Evolutionary conservation across 1,284 basidiomycete genomes (phyloP), one percentile per base, ranked within the genome.

Genomic region (Rhodotorula sp.): DNA sequence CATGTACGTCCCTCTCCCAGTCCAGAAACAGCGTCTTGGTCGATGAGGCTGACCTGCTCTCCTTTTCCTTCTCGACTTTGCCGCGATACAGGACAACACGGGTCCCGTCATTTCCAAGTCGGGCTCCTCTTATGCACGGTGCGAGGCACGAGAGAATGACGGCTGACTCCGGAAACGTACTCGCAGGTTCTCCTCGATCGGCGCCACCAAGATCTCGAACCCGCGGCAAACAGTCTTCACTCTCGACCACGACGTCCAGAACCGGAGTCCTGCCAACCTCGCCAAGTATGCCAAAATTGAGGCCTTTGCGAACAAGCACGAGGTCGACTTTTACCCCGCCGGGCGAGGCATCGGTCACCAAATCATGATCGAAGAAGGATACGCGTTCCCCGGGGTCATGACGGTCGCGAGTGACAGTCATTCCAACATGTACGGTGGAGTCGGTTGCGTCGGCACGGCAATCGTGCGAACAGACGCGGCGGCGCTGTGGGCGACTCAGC

Each of bases 291-390:
- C 90, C 54, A 88, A 87, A 69, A 99, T 99, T 72, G 95, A 98
- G 81, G 86, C 87, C 2, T 99, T 98, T 79, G 95, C 94, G 5
- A 88, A 93, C 59, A 83, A 87, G 70, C 91, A 98, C 77, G 86
- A 86, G 16, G 85, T 99, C 77, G 93, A 99, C 83, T 99, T 99
- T 82, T 99, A 94, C 82, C 96, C 96, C 58, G 95, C 96, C 7
- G 97, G 96, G 26, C 87, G 96, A 54, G 96, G 96, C n/a, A 99
- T 99, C 73, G 96, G 96, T 0, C 94, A 97, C 82, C 94, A 97
- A 81, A 87, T 97, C 68, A 88, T 97, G 70, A 89, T 97, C 29
- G 94, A 97, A 82, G 94, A 97, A 81, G 94, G 94, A 3, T 97
- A 97, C 80, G 93, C 94, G 0, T 97, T 95, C 82, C 94, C 94